Conservation (phyloP, 1,284 basidiomycete genomes). For the Cutaneotrichosporon curvatum region DNA sequence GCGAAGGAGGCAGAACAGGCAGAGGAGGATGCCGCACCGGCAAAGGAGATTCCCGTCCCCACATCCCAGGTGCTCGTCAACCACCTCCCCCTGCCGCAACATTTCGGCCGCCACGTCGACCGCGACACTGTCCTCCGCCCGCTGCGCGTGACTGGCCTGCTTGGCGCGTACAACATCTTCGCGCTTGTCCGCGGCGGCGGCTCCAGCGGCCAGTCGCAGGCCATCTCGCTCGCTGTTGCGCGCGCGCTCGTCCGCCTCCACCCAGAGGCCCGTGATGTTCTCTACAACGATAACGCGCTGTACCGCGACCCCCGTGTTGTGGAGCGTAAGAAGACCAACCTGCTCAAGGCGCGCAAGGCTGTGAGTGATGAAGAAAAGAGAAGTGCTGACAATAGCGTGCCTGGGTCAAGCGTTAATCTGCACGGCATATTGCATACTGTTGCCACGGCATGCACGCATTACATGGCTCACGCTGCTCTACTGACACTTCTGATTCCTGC, state of each 20-base stretch:
- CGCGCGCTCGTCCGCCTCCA: constrained; percentile 69
- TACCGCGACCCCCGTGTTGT: constrained; percentile 94
- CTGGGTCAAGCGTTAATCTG: constrained; percentile 84
- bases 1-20: neutral
- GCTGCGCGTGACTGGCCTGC: constrained; percentile 71
- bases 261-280: constrained; percentile 57
- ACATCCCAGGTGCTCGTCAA: constrained; percentile 69
- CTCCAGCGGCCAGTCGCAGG: constrained; percentile 82
- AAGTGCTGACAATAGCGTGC: constrained; percentile 54
- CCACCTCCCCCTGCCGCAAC: constrained; percentile 65
- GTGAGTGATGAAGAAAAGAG: constrained; percentile 53
- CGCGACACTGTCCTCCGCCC: constrained; percentile 76
- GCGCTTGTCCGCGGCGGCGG: constrained; percentile 83
- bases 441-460: too few species aligned
- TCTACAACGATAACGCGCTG: constrained; percentile 75
- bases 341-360: constrained; percentile 83
- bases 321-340: constrained; percentile 92
- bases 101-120: constrained; percentile 70
- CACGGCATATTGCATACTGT: neutral
- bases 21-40: neutral
- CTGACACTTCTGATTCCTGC: neutral
- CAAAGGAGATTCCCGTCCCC: constrained; percentile 37
- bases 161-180: constrained; percentile 91
- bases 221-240: constrained; percentile 74
- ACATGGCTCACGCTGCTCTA: neutral